A percentile compares a stretch with the other conserved stretches of the same genome.
Evolutionary conservation across 1,139 yeast genomes (phyloP).

Genomic region (Pichia sp.): DNA sequence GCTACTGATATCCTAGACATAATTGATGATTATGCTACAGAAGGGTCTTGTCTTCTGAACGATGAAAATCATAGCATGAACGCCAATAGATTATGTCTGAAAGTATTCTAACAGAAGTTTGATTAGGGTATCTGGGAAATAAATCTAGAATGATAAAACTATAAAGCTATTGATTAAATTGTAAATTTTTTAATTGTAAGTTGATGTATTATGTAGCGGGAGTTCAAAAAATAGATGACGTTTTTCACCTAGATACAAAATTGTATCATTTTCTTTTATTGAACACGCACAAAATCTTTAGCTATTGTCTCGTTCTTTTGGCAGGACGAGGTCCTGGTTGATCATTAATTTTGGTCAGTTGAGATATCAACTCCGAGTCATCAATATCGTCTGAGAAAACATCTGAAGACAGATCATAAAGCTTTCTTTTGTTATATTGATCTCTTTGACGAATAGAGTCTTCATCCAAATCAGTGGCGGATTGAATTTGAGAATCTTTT

Average conservation of each 20-base stretch:
- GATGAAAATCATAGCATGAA: not conserved
- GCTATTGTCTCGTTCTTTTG: not conserved
- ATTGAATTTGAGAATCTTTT: not conserved
- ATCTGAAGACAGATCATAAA: constrained; percentile 11
- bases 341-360: constrained; percentile 1
- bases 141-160: not conserved
- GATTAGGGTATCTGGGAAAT: no score
- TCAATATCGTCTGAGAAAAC: constrained; percentile 18
- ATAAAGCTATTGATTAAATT: not conserved
- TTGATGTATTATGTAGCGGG: not conserved
- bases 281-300: not conserved
- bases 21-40: not conserved
- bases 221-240: not conserved
- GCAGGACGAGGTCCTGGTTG: constrained; percentile 9
- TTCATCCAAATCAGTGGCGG: not conserved
- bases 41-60: not conserved
- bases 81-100: not conserved
- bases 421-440: not conserved
- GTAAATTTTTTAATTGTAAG: not conserved
- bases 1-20: not conserved
- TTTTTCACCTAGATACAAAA: no score
- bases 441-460: not conserved
- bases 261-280: no score
- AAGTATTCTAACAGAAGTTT: not conserved
- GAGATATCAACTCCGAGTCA: constrained; percentile 11